phyloP scores from a whole-genome alignment of 2,329 filamentous ascomycete genomes.

The Ascocoryne sarcoides region DNA sequence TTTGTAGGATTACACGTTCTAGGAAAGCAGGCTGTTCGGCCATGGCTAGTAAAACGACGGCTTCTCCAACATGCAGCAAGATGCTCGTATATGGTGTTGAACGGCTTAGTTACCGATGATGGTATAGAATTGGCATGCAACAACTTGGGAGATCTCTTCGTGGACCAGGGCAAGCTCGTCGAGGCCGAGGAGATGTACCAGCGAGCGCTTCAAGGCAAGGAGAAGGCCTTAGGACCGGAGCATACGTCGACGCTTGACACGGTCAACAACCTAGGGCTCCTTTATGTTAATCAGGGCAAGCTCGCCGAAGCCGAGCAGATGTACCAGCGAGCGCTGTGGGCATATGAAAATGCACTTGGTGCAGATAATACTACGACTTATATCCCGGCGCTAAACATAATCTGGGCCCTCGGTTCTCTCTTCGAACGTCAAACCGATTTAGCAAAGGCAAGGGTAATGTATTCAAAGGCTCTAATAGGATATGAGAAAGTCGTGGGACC shows the following conservation, averaged over 20 bases:
- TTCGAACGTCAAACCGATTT: slow-evolving; percentile 23
- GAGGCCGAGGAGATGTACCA: slow-evolving; percentile 21
- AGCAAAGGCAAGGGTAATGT: slow-evolving; percentile 18
- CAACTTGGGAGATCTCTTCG: slow-evolving; percentile 22
- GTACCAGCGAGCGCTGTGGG: slow-evolving; percentile 4
- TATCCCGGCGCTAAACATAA: slow-evolving; percentile 8
- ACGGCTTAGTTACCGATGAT: slow-evolving; percentile 11
- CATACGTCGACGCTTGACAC: slow-evolving; percentile 3
- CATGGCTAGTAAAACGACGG: slow-evolving; percentile 5
- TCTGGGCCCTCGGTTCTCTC: slow-evolving; percentile 11
- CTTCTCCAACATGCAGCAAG: slow-evolving; percentile 7
- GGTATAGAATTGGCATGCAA: slow-evolving; percentile 7
- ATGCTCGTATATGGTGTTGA: slow-evolving; percentile 4
- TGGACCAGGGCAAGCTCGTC: slow-evolving; percentile 16
- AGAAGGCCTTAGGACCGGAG: slow-evolving; percentile 14
- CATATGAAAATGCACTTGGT: slow-evolving; percentile 21
- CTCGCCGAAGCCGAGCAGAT: slow-evolving; percentile 1
- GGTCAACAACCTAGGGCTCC: not conserved
- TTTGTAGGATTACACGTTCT: slow-evolving; percentile 5
- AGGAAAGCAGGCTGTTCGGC: not conserved
- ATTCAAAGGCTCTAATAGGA: slow-evolving; percentile 14
- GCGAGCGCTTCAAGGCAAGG: slow-evolving; percentile 8
- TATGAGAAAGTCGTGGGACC: slow-evolving; percentile 16
- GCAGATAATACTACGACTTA: slow-evolving; percentile 20
- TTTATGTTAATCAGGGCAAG: slow-evolving; percentile 3